phyloP scores from a whole-genome alignment of 2,329 filamentous ascomycete genomes.

The Cercospora zeae-maydis region DNA sequence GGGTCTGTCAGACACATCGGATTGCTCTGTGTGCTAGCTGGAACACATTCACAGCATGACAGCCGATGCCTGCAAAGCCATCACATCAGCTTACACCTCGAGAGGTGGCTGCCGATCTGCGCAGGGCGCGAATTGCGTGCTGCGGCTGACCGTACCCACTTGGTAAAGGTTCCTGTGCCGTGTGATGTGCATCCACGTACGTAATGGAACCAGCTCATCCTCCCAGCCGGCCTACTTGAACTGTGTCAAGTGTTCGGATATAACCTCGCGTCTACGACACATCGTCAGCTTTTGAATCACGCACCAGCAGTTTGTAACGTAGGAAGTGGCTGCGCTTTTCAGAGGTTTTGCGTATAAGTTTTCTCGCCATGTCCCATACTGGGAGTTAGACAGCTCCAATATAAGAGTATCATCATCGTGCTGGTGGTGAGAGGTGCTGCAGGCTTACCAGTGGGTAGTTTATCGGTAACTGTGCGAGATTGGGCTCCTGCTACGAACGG shows the following conservation, averaged over 20 bases:
- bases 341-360: constrained; percentile 28
- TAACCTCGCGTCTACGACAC: neutral
- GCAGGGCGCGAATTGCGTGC: neutral
- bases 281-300: neutral
- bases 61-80: neutral
- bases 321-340: neutral
- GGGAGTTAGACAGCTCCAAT: constrained; percentile 33
- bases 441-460: neutral
- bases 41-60: neutral
- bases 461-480: neutral
- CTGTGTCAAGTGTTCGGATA: neutral
- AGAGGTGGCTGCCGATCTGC: neutral
- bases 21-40: neutral
- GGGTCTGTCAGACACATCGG: no score
- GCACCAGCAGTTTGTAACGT: neutral
- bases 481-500: neutral
- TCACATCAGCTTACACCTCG: neutral
- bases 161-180: neutral
- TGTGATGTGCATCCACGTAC: neutral
- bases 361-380: constrained; percentile 24
- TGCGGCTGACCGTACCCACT: neutral
- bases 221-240: neutral
- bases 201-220: neutral
- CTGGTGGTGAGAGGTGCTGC: neutral
- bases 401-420: constrained; percentile 25